phyloP scores from a whole-genome alignment of 139 green algal genomes.

The Diplosphaera chodatii region DNA sequence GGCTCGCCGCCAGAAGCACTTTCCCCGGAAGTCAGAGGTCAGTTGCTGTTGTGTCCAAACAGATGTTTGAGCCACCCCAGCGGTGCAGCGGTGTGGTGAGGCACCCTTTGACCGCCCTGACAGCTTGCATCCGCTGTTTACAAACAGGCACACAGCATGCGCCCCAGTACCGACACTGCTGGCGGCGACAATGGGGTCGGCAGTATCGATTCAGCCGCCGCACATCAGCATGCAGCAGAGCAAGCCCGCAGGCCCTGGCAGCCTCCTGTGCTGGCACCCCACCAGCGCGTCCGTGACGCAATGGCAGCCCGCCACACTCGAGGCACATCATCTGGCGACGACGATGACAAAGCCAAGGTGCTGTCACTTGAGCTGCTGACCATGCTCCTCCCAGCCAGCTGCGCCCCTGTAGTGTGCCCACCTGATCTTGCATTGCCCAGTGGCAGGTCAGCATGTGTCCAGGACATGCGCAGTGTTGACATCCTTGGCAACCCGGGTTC shows the following conservation, averaged over 20 bases:
- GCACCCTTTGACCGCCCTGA: too few species aligned
- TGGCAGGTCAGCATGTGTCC: too few species aligned
- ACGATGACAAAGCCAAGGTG: not conserved
- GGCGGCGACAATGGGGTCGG: not conserved
- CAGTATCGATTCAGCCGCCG: not conserved
- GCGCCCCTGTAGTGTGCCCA: too few species aligned
- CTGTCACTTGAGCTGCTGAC: not conserved
- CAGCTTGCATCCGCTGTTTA: too few species aligned
- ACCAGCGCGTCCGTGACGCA: not conserved
- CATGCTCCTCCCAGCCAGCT: not conserved
- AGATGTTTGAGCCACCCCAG: too few species aligned
- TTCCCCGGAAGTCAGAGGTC: not conserved
- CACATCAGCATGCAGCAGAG: too few species aligned
- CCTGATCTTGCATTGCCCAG: too few species aligned
- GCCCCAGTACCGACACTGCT: not conserved
- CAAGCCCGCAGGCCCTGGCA: not conserved
- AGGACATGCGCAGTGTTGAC: too few species aligned
- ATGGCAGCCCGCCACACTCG: too few species aligned
- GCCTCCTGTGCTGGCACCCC: not conserved
- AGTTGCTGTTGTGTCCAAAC: too few species aligned
- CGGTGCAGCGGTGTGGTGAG: too few species aligned
- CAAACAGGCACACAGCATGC: not conserved
- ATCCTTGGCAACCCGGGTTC: too few species aligned
- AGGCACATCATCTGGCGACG: not conserved
- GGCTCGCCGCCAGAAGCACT: constrained; percentile 8